phyloP scores from a whole-genome alignment of 352 stramenopile species.

The Thalassiosira ordinaria region DNA sequence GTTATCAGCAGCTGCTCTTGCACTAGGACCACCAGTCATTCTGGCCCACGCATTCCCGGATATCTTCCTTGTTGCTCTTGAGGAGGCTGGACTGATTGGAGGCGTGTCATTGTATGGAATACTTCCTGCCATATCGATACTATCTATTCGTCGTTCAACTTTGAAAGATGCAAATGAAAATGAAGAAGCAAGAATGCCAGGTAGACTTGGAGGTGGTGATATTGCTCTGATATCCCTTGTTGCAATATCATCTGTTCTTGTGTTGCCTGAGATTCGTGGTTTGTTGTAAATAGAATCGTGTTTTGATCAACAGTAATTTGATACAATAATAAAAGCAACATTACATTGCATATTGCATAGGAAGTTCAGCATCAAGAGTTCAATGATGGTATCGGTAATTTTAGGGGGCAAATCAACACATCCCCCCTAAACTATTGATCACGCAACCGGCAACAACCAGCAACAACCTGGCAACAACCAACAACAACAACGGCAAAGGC shows the following conservation, averaged over 20 bases:
- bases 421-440: no score
- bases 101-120: constrained; percentile 80
- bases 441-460: no score
- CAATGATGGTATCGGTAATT: no score
- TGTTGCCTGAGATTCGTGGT: constrained; percentile 51
- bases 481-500: no score
- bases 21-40: constrained; percentile 62
- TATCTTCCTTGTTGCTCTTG: constrained; percentile 73
- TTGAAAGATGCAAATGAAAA: constrained; percentile 5
- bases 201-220: constrained; percentile 48
- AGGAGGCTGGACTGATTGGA: constrained; percentile 75
- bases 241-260: constrained; percentile 45
- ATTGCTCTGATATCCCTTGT: constrained; percentile 45
- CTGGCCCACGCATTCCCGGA: constrained; percentile 65
- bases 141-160: constrained; percentile 38
- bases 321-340: no score
- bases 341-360: no score
- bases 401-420: no score
- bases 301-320: no score
- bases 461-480: no score
- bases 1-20: constrained; percentile 49
- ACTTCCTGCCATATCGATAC: constrained; percentile 68
- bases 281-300: constrained; percentile 11
- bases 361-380: no score
- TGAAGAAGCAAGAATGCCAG: constrained; percentile 45